A percentile compares a stretch with the other conserved stretches of the same genome.
Conservation (phyloP, 2,329 filamentous ascomycete genomes). For the Fusarium continuum region DNA sequence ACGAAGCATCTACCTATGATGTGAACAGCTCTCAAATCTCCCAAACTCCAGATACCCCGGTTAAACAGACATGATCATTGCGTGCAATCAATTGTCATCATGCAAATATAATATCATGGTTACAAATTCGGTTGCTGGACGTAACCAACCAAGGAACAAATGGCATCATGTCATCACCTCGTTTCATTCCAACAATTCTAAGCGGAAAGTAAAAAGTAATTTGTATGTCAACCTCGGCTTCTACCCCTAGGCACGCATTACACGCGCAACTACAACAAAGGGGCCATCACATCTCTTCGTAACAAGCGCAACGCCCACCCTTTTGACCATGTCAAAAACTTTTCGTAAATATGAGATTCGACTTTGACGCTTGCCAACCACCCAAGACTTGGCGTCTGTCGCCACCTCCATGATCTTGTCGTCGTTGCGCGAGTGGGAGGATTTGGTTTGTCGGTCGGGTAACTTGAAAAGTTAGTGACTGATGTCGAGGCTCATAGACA, state of each 20-base stretch:
- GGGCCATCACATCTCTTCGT: conserved; percentile 57
- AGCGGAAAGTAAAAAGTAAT: conserved; percentile 56
- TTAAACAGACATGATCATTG: not conserved
- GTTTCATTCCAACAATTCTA: conserved; percentile 47
- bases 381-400: conserved; percentile 54
- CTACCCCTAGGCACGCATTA: conserved; percentile 60
- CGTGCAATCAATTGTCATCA: not conserved
- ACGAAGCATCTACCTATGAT: not conserved
- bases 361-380: conserved; percentile 59
- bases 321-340: conserved; percentile 65
- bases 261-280: conserved; percentile 62
- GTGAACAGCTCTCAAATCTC: not conserved
- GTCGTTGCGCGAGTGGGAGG: conserved; percentile 48
- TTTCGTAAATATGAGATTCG: conserved; percentile 66
- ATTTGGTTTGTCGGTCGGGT: conserved; percentile 47
- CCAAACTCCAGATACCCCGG: not conserved
- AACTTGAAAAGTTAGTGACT: conserved; percentile 44
- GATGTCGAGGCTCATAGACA: not conserved
- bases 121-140: not conserved
- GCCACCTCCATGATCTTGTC: conserved; percentile 58
- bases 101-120: not conserved
- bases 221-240: conserved; percentile 67
- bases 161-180: conserved; percentile 38
- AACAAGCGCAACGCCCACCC: conserved; percentile 60
- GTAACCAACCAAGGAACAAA: not conserved